Conservation (phyloP, 208 protist species). For the Zelonia costaricensis region DNA sequence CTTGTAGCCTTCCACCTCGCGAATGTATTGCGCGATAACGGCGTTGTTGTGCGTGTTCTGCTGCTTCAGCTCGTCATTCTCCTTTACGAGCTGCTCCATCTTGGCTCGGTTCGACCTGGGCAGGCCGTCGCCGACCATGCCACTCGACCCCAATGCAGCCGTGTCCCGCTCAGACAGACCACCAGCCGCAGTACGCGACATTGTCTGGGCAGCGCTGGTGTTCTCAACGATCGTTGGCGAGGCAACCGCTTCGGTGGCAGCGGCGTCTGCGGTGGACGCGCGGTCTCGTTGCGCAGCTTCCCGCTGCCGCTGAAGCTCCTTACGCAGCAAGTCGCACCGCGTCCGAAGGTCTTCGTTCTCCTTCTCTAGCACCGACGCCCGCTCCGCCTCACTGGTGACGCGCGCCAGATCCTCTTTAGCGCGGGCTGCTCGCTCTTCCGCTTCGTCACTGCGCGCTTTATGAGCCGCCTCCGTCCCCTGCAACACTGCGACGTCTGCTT, state of each 20-base stretch:
- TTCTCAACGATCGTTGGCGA: conserved; percentile 1
- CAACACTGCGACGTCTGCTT: conserved; percentile 1
- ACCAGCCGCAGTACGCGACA: conserved; percentile 27
- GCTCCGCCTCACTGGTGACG: conserved; percentile 9
- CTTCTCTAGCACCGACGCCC: conserved; percentile 19
- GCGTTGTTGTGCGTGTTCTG: conserved; percentile 66
- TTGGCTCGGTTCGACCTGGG: conserved; percentile 17
- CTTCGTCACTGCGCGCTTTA: neutral
- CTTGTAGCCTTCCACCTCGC: conserved; percentile 60
- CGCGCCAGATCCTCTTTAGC: conserved; percentile 1
- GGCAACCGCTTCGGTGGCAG: neutral
- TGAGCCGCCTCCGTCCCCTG: neutral
- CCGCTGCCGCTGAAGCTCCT: conserved; percentile 74
- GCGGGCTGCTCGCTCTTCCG: neutral
- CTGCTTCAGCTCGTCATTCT: conserved; percentile 52
- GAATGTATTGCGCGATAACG: conserved; percentile 64
- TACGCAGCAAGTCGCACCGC: conserved; percentile 77
- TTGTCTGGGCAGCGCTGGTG: conserved; percentile 24
- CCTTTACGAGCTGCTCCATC: conserved; percentile 40
- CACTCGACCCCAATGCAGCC: conserved; percentile 37
- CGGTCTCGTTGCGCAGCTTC: conserved; percentile 60
- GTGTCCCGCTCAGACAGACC: conserved; percentile 58
- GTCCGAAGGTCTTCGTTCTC: conserved; percentile 70
- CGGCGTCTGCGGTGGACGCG: conserved; percentile 3
- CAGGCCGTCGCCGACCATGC: conserved; percentile 40